phyloP scores from a whole-genome alignment of 768 basidiomycete species.

The Amyloporia xantha region DNA sequence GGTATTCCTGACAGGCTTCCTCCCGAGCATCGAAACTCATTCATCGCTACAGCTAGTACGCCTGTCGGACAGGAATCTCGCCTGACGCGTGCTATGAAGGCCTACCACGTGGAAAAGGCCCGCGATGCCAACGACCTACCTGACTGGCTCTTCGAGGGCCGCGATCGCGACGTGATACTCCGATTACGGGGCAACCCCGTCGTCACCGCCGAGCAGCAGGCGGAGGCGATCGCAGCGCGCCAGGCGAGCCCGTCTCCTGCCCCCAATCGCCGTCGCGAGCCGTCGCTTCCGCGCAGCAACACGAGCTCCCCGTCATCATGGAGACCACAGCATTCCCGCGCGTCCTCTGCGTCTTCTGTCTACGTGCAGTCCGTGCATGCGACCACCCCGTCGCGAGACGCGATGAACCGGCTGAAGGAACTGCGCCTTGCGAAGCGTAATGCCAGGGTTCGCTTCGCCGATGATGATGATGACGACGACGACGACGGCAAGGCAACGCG shows the following conservation, averaged over 20 bases:
- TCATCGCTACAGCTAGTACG: conserved; percentile 31
- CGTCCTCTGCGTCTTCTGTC: background rate
- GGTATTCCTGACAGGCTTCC: background rate
- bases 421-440: conserved; percentile 20
- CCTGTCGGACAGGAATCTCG: conserved; percentile 53
- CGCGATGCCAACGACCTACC: conserved; percentile 52
- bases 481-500: background rate
- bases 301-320: background rate
- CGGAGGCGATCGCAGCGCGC: conserved; percentile 10
- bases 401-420: conserved; percentile 17
- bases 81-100: conserved; percentile 58
- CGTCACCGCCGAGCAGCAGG: conserved; percentile 7
- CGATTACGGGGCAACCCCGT: conserved; percentile 6
- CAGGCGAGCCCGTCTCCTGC: conserved; percentile 19
- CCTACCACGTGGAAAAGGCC: conserved; percentile 59
- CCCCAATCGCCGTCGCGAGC: background rate
- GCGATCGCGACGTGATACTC: conserved; percentile 35
- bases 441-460: conserved; percentile 18
- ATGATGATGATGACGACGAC: conserved; percentile 4
- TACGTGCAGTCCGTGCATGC: conserved; percentile 1
- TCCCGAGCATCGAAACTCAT: background rate
- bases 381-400: conserved; percentile 2
- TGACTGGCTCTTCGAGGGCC: conserved; percentile 57
- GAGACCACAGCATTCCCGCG: background rate
- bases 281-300: background rate